Evolutionary conservation across 148 eudicot genomes (phyloP).

Genomic region (Euryodendron excelsum): DNA sequence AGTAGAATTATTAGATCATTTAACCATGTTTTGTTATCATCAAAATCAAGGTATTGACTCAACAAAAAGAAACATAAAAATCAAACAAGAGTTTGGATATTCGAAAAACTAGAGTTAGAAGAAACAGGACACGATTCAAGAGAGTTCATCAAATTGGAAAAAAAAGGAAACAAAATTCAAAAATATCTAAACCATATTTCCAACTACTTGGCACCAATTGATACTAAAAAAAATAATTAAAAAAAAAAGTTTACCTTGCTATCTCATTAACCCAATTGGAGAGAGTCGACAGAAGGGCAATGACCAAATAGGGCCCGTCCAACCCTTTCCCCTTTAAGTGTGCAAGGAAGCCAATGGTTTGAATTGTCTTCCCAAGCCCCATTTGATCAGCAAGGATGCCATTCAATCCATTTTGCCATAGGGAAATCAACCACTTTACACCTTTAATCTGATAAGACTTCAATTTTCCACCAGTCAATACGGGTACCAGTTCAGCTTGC

Average conservation of each 20-base stretch:
- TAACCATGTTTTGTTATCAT: too few relatives aligned
- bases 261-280: slow-evolving; percentile 95
- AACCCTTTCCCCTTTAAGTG: slow-evolving; percentile 90
- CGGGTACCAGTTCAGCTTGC: slow-evolving; percentile 81
- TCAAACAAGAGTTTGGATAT: background rate
- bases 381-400: slow-evolving; percentile 99
- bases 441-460: slow-evolving; percentile 93
- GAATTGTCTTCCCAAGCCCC: slow-evolving; percentile 99
- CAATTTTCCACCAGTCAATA: slow-evolving; percentile 87
- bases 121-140: background rate
- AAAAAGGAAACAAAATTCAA: too few relatives aligned
- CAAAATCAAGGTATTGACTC: too few relatives aligned
- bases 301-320: slow-evolving; percentile 92
- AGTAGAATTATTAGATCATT: too few relatives aligned
- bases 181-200: too few relatives aligned
- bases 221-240: too few relatives aligned
- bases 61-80: background rate
- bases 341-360: slow-evolving; percentile 87
- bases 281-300: slow-evolving; percentile 95
- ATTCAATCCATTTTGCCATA: slow-evolving; percentile 97
- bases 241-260: slow-evolving; percentile 55
- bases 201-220: too few relatives aligned
- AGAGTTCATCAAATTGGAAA: background rate
- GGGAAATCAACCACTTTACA: slow-evolving; percentile 91
- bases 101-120: background rate